A percentile compares a stretch with the other conserved stretches of the same genome.
These are phyloP conservation scores for Cryptosporidium parvum DNA, from an alignment of 169 alveolate species.

Conservation along the genomic window DNA sequence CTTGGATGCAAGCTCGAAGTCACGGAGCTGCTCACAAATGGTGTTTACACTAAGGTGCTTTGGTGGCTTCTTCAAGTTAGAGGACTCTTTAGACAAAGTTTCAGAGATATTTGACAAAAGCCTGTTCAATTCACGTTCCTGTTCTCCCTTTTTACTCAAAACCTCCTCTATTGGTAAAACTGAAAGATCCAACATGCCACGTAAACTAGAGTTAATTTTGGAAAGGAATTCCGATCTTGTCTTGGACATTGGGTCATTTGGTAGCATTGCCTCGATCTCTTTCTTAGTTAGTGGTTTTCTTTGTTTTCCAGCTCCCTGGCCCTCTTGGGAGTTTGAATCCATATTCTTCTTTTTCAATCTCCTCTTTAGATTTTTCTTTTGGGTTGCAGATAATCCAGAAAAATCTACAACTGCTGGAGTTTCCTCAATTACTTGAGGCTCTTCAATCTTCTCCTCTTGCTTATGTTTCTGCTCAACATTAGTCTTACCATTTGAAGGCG, in stretches of 20 bases:
- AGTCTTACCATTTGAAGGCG: slow-evolving; percentile 4
- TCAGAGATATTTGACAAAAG: slow-evolving; percentile 21
- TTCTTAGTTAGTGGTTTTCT: slow-evolving; percentile 52
- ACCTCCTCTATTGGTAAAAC: slow-evolving; percentile 65
- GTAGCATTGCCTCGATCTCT: slow-evolving; percentile 68
- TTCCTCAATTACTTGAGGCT: slow-evolving; percentile 40
- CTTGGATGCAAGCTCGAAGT: slow-evolving; percentile 44
- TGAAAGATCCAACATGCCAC: slow-evolving; percentile 29
- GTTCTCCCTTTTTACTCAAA: slow-evolving; percentile 41
- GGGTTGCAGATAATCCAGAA: slow-evolving; percentile 68
- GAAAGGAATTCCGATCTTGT: slow-evolving; percentile 45
- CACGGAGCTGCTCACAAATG: slow-evolving; percentile 61
- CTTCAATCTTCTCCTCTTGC: slow-evolving; percentile 23
- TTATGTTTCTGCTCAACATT: slow-evolving; percentile 11
- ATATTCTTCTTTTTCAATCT: slow-evolving; percentile 63
- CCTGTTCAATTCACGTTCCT: slow-evolving; percentile 37
- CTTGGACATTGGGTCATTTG: slow-evolving; percentile 45
- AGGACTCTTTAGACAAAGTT: slow-evolving; percentile 25
- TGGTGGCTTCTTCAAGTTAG: slow-evolving; percentile 54
- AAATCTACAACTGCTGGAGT: slow-evolving; percentile 29
- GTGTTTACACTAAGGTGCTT: slow-evolving; percentile 38
- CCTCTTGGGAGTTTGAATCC: slow-evolving; percentile 9
- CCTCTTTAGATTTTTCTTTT: slow-evolving; percentile 62
- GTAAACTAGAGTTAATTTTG: slow-evolving; percentile 1
- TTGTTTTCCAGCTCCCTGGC: neutral